phyloP scores from a whole-genome alignment of 192 early-diverging fungal genomes.

The Backusella australiensis region DNA sequence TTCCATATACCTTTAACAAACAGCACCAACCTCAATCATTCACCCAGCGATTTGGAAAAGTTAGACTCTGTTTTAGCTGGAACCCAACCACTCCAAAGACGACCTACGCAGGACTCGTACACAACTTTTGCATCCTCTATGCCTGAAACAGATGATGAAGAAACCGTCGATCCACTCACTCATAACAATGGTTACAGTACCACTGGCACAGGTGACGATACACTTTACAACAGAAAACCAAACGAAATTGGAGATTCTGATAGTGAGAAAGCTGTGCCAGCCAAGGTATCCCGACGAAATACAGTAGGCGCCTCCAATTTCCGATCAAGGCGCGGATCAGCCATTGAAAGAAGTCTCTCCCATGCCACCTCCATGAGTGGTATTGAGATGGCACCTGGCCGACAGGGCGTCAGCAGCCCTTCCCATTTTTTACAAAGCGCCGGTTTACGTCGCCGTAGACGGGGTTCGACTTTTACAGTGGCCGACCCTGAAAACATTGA shows the following conservation, averaged over 20 bases:
- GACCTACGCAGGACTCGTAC: too few species aligned
- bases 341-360: neutral
- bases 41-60: neutral
- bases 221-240: neutral
- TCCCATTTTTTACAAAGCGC: neutral
- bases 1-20: constrained; percentile 31
- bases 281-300: neutral
- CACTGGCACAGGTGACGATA: neutral
- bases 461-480: neutral
- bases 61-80: constrained; percentile 7
- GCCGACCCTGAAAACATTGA: neutral
- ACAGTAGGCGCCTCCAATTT: neutral
- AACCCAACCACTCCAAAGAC: neutral
- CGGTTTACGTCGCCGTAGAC: neutral
- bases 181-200: neutral
- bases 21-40: neutral
- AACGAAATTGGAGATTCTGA: neutral
- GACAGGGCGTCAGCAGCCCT: too few species aligned
- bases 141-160: neutral
- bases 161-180: neutral
- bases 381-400: neutral
- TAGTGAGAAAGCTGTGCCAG: neutral
- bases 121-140: constrained; percentile 1
- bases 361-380: neutral
- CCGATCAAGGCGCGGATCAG: neutral